Evolutionary conservation across 164 flowering plant genomes (phyloP).

Genomic region (Tetrastigma voinierianum): DNA sequence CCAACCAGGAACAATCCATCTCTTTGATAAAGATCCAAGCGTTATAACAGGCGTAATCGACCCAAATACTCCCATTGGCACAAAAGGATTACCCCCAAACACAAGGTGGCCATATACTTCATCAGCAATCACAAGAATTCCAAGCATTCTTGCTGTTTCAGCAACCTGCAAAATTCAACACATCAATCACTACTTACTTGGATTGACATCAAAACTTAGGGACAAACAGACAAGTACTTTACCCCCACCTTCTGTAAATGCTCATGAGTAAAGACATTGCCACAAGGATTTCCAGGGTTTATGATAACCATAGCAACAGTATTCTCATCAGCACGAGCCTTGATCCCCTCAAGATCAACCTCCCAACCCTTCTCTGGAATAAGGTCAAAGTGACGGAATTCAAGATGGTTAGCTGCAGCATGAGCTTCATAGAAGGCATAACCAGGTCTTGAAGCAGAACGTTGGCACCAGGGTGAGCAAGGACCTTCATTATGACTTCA

Average conservation of each 20-base stretch:
- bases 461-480: constrained; percentile 78
- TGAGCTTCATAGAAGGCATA: constrained; percentile 78
- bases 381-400: constrained; percentile 72
- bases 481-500: constrained; percentile 57
- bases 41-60: constrained; percentile 78
- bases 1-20: constrained; percentile 99
- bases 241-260: constrained; percentile 75
- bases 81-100: constrained; percentile 75
- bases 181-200: background rate
- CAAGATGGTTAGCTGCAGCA: constrained; percentile 55
- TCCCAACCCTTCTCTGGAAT: constrained; percentile 85
- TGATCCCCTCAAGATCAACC: constrained; percentile 70
- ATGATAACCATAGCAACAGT: constrained; percentile 82
- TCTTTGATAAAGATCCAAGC: constrained; percentile 88
- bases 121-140: constrained; percentile 77
- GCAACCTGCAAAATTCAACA: constrained; percentile 58
- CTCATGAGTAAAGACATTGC: constrained; percentile 65
- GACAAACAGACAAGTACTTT: background rate
- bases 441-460: constrained; percentile 84
- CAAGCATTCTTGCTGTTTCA: constrained; percentile 68
- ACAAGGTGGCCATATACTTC: constrained; percentile 91
- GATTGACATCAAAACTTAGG: background rate
- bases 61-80: constrained; percentile 93
- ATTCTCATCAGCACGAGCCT: constrained; percentile 75
- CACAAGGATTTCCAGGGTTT: constrained; percentile 97